These are phyloP conservation scores for Ustilago esculenta DNA, from an alignment of 1,284 basidiomycete species.

Conservation along the genomic window DNA sequence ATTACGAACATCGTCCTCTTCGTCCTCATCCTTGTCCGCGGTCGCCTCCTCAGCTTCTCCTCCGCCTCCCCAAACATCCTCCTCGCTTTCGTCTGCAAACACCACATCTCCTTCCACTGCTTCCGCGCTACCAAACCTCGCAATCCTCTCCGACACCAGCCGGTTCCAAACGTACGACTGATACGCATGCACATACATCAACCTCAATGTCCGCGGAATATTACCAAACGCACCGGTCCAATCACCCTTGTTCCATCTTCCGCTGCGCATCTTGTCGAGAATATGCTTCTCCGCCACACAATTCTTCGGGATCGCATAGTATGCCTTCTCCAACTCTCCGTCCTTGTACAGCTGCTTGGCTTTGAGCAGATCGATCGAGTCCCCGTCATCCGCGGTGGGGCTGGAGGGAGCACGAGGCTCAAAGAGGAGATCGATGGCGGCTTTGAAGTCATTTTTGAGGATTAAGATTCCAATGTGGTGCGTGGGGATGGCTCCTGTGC, in stretches of 20 bases:
- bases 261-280: slow-evolving; percentile 80
- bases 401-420: slow-evolving; percentile 20
- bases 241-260: slow-evolving; percentile 44
- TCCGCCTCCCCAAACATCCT: slow-evolving; percentile 15
- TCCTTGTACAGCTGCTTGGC: slow-evolving; percentile 43
- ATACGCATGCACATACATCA: slow-evolving; percentile 99
- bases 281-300: slow-evolving; percentile 92
- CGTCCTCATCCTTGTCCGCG: slow-evolving; percentile 8
- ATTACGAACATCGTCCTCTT: slow-evolving; percentile 27
- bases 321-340: slow-evolving; percentile 71
- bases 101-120: slow-evolving; percentile 80
- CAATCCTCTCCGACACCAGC: slow-evolving; percentile 89
- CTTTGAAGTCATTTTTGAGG: slow-evolving; percentile 78
- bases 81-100: slow-evolving; percentile 60
- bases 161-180: slow-evolving; percentile 99
- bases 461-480: slow-evolving; percentile 91
- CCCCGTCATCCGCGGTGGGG: slow-evolving; percentile 32
- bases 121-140: slow-evolving; percentile 77
- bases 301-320: slow-evolving; percentile 85
- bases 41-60: slow-evolving; percentile 3
- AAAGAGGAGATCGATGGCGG: slow-evolving; percentile 55
- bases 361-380: slow-evolving; percentile 29
- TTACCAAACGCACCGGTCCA: slow-evolving; percentile 49
- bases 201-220: slow-evolving; percentile 75
- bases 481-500: slow-evolving; percentile 93